Conservation (phyloP, 1,284 basidiomycete genomes). For the Mrakiaceae sp. region DNA sequence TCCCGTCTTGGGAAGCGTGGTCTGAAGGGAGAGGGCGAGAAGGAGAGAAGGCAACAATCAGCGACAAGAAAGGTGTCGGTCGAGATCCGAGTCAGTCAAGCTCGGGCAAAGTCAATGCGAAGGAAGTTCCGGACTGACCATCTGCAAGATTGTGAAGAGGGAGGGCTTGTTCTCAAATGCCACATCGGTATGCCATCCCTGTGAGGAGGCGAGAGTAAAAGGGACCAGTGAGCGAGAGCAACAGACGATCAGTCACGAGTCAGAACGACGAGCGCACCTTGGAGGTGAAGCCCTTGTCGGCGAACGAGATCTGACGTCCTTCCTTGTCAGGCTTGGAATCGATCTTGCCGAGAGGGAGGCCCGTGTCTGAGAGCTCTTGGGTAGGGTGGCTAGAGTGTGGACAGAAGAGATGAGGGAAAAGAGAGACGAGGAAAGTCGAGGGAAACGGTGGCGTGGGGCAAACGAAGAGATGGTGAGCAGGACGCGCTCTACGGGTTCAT, state of each 20-base stretch:
- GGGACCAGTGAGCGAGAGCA: neutral
- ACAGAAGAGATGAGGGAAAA: neutral
- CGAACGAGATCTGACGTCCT: neutral
- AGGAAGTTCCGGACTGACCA: neutral
- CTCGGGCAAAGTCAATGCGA: too few species aligned
- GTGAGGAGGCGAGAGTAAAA: too few species aligned
- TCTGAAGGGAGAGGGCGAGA: neutral
- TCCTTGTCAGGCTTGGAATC: neutral
- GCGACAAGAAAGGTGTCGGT: neutral
- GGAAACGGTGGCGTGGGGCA: too few species aligned
- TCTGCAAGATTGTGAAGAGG: neutral
- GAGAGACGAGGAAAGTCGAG: too few species aligned
- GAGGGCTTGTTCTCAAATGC: neutral
- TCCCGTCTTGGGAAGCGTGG: neutral
- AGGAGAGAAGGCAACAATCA: neutral
- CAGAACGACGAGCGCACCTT: neutral
- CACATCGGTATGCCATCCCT: slow-evolving; percentile 3
- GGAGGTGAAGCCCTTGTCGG: neutral
- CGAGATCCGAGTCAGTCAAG: too few species aligned
- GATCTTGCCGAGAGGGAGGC: slow-evolving; percentile 1
- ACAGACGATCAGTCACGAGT: neutral
- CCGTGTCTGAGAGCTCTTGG: neutral
- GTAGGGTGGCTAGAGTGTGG: neutral
- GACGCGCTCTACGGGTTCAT: too few species aligned
- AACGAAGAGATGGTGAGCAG: too few species aligned